Conservation (phyloP, 2,329 filamentous ascomycete species). For the Diaporthe australafricana region DNA sequence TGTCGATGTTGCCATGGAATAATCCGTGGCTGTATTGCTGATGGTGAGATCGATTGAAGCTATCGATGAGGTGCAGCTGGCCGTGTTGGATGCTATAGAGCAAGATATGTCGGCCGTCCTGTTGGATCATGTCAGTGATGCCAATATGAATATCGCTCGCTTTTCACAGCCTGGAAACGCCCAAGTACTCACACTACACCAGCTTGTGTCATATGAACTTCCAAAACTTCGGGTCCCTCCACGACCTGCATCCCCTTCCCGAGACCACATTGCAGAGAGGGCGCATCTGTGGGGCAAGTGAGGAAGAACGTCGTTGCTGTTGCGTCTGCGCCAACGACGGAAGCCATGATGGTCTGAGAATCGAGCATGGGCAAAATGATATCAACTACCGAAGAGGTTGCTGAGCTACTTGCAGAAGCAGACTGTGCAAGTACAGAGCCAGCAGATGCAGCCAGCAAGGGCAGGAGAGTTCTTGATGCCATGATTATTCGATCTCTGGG, state of each 20-base stretch:
- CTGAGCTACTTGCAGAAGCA: slow-evolving; percentile 3
- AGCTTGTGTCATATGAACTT: slow-evolving; percentile 28
- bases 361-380: slow-evolving; percentile 39
- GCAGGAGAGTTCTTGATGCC: slow-evolving; percentile 5
- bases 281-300: slow-evolving; percentile 39
- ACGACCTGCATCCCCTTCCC: slow-evolving; percentile 37
- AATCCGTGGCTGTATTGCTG: slow-evolving; percentile 13
- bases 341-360: slow-evolving; percentile 40
- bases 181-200: slow-evolving; percentile 32
- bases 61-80: slow-evolving; percentile 30
- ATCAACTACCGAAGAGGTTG: slow-evolving; percentile 35
- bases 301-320: slow-evolving; percentile 41
- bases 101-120: slow-evolving; percentile 38
- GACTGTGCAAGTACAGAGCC: slow-evolving; percentile 6
- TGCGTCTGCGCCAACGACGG: slow-evolving; percentile 41
- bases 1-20: slow-evolving; percentile 23
- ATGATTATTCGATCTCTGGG: neutral
- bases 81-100: slow-evolving; percentile 35
- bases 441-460: slow-evolving; percentile 29
- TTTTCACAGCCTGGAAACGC: neutral
- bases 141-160: neutral
- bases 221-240: slow-evolving; percentile 40
- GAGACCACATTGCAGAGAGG: slow-evolving; percentile 39
- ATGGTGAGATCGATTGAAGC: slow-evolving; percentile 25
- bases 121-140: neutral